Percentiles rank a stretch among this genome's conserved stretches.
Evolutionary conservation across 2,329 filamentous ascomycete species (phyloP).

Genomic region (Aspergillus niger): DNA sequence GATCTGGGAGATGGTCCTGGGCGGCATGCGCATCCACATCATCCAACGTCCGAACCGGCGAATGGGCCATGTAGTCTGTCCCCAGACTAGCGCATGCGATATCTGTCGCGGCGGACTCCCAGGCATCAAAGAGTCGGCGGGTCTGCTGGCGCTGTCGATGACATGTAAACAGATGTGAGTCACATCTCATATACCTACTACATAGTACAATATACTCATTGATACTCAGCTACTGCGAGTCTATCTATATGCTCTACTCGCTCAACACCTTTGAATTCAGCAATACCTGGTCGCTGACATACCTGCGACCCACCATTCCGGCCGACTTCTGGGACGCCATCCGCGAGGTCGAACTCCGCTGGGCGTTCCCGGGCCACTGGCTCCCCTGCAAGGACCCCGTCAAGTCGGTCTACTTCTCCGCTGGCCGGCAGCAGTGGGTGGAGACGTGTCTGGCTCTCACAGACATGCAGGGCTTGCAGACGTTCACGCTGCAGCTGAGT

Average conservation of each 20-base stretch:
- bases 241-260: conserved; percentile 38
- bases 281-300: conserved; percentile 43
- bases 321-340: conserved; percentile 32
- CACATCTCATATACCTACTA: background rate
- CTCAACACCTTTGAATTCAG: conserved; percentile 42
- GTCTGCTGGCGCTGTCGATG: conserved; percentile 33
- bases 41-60: conserved; percentile 35
- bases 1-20: conserved; percentile 40
- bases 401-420: conserved; percentile 40
- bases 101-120: conserved; percentile 36
- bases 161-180: conserved; percentile 42
- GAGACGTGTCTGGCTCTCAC: conserved; percentile 37
- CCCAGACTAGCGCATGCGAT: conserved; percentile 32
- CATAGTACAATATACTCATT: background rate
- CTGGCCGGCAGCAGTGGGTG: conserved; percentile 40
- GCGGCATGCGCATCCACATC: conserved; percentile 37
- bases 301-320: conserved; percentile 39
- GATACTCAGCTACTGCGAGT: conserved; percentile 37
- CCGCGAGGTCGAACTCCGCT: conserved; percentile 39
- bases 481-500: conserved; percentile 35
- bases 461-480: conserved; percentile 28
- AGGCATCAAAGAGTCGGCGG: conserved; percentile 20
- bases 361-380: conserved; percentile 45
- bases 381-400: conserved; percentile 44
- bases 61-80: conserved; percentile 38